Evolutionary conservation across 2,329 filamentous ascomycete species (phyloP).

Genomic region (Torrubiella hemipterigena): DNA sequence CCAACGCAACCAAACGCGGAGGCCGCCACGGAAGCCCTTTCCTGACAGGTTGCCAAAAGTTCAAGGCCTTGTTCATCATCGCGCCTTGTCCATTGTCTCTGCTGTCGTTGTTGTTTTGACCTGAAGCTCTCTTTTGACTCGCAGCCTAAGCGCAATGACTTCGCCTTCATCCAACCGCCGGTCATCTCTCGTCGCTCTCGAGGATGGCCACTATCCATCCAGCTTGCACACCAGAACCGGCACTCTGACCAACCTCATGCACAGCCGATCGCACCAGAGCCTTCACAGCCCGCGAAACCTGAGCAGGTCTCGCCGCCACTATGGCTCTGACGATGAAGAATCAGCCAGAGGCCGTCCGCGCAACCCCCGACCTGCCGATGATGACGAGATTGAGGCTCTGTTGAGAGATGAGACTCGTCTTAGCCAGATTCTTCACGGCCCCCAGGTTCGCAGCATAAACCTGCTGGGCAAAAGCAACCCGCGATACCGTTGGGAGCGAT

Average conservation of each 20-base stretch:
- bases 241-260: constrained; percentile 24
- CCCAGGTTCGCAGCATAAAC: constrained; percentile 69
- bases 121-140: no score
- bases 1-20: no score
- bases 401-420: constrained; percentile 46
- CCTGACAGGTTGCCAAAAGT: no score
- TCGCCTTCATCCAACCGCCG: constrained; percentile 12
- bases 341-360: constrained; percentile 7
- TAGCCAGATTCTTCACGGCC: constrained; percentile 47
- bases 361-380: constrained; percentile 16
- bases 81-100: no score
- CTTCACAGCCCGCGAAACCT: constrained; percentile 14
- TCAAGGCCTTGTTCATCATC: neutral
- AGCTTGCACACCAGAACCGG: constrained; percentile 23
- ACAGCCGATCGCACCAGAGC: constrained; percentile 23
- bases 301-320: neutral
- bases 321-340: constrained; percentile 11
- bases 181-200: constrained; percentile 19
- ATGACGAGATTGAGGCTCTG: constrained; percentile 32
- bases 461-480: constrained; percentile 84
- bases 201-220: constrained; percentile 18
- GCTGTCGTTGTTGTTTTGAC: no score
- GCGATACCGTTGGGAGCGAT: constrained; percentile 73
- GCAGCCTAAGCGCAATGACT: constrained; percentile 4
- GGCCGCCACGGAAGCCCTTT: no score